phyloP scores from a whole-genome alignment of 2,329 filamentous ascomycete genomes.

The Cordyceps tenuipes region DNA sequence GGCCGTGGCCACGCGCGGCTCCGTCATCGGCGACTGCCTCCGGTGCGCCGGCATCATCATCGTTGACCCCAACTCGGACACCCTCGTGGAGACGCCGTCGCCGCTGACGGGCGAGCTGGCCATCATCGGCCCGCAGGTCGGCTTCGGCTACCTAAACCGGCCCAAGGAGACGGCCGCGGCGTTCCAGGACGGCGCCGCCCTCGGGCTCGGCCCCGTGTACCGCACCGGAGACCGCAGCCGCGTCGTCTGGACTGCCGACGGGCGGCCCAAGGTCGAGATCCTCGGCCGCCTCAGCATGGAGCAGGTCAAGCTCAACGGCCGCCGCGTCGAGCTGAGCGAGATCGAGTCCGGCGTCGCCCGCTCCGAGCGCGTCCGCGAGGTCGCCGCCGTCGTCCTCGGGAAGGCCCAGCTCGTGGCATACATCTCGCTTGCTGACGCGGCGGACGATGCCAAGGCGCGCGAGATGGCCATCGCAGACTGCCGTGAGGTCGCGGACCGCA shows the following conservation, averaged over 20 bases:
- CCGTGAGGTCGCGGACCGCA: slow-evolving; percentile 8
- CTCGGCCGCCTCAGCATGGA: slow-evolving; percentile 10
- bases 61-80: slow-evolving; percentile 7
- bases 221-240: slow-evolving; percentile 8
- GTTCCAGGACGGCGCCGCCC: slow-evolving; percentile 5
- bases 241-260: slow-evolving; percentile 6
- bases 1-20: slow-evolving; percentile 1
- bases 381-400: slow-evolving; percentile 38
- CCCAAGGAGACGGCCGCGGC: slow-evolving; percentile 10
- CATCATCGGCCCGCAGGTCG: slow-evolving; percentile 18
- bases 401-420: slow-evolving; percentile 12
- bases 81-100: slow-evolving; percentile 1
- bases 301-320: slow-evolving; percentile 12
- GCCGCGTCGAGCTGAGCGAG: slow-evolving; percentile 10
- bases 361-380: slow-evolving; percentile 17
- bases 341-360: slow-evolving; percentile 8
- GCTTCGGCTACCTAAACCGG: slow-evolving; percentile 13
- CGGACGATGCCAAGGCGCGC: not conserved
- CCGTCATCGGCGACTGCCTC: slow-evolving; percentile 10
- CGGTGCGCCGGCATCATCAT: slow-evolving; percentile 9
- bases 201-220: slow-evolving; percentile 30
- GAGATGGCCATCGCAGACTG: slow-evolving; percentile 2
- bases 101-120: slow-evolving; percentile 16
- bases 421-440: not conserved
- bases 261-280: slow-evolving; percentile 11